These are phyloP conservation scores for Cryptococcus maquisensis DNA, from an alignment of 1,284 basidiomycete species.

Conservation along the genomic window DNA sequence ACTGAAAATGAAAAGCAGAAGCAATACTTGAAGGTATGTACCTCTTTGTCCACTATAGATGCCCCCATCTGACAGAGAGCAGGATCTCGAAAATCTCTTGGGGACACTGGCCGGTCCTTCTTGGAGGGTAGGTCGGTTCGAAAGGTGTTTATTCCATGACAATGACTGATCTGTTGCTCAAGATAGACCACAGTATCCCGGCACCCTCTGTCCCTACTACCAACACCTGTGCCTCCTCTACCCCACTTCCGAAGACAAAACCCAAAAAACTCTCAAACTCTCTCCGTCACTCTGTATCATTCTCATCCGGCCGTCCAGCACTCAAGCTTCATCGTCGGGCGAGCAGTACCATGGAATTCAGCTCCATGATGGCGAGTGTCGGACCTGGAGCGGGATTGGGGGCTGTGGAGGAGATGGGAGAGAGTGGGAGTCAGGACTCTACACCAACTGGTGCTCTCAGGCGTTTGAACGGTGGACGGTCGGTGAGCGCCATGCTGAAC, in stretches of 20 bases:
- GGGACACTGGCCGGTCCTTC: slow-evolving; percentile 19
- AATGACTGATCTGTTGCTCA: not conserved
- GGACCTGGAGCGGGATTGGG: not conserved
- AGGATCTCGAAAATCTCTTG: slow-evolving; percentile 33
- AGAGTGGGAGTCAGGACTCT: slow-evolving; percentile 2
- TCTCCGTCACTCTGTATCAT: slow-evolving; percentile 21
- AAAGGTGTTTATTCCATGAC: not conserved
- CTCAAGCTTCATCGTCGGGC: slow-evolving; percentile 5
- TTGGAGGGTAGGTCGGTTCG: slow-evolving; percentile 27
- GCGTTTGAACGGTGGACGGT: slow-evolving; percentile 7
- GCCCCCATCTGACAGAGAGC: not conserved
- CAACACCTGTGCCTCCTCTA: slow-evolving; percentile 9
- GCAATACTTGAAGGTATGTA: slow-evolving; percentile 32
- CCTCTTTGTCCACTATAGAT: not conserved
- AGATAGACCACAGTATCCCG: slow-evolving; percentile 15
- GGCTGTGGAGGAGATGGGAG: slow-evolving; percentile 12
- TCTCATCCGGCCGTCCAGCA: slow-evolving; percentile 8
- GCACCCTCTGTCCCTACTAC: slow-evolving; percentile 6
- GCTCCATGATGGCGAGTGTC: not conserved
- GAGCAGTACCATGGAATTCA: slow-evolving; percentile 9
- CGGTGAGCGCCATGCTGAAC: not conserved
- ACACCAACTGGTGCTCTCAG: slow-evolving; percentile 21
- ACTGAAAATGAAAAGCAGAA: slow-evolving; percentile 28
- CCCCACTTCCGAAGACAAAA: slow-evolving; percentile 27
- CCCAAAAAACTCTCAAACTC: not conserved